A percentile compares a stretch with the other conserved stretches of the same genome.
phyloP scores from a whole-genome alignment of 2,329 filamentous ascomycete genomes.

The Monilinia laxa region DNA sequence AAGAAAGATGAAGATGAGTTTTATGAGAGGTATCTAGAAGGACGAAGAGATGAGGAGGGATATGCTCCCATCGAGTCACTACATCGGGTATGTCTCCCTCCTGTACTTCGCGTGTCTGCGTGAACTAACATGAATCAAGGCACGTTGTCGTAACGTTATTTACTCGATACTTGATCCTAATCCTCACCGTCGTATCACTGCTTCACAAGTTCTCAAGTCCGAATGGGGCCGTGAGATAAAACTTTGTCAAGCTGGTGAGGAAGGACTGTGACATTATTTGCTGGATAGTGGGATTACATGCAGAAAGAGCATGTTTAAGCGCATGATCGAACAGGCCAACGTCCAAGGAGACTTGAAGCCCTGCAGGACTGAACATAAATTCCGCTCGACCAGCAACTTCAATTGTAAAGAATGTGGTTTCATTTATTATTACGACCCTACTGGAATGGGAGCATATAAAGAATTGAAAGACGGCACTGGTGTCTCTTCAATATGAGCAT shows the following conservation, averaged over 20 bases:
- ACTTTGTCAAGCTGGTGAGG: conserved; percentile 92
- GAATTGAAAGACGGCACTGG: conserved; percentile 19
- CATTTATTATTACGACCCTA: conserved; percentile 24
- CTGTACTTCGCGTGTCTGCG: conserved; percentile 18
- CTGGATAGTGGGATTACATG: conserved; percentile 28
- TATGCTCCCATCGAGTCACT: conserved; percentile 95
- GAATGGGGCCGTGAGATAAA: conserved; percentile 99
- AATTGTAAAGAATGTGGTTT: conserved; percentile 23
- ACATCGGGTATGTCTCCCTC: conserved; percentile 64
- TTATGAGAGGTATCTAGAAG: conserved; percentile 90
- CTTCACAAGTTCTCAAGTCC: conserved; percentile 94
- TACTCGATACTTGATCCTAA: conserved; percentile 98
- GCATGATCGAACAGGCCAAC: conserved; percentile 25
- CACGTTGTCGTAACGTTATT: conserved; percentile 96
- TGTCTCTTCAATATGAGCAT: conserved; percentile 23
- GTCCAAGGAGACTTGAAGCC: conserved; percentile 19
- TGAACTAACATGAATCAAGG: conserved; percentile 52
- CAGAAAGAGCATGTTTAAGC: conserved; percentile 22
- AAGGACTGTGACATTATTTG: conserved; percentile 68
- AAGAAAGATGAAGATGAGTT: conserved; percentile 98
- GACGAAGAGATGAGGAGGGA: conserved; percentile 88
- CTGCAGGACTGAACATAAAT: conserved; percentile 21
- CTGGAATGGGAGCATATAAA: conserved; percentile 21
- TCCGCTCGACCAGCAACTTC: conserved; percentile 21
- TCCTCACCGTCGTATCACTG: conserved; percentile 85